Evolutionary conservation across 176 grass and related monocot genomes (phyloP).

Genomic region (Paspalum vaginatum): DNA sequence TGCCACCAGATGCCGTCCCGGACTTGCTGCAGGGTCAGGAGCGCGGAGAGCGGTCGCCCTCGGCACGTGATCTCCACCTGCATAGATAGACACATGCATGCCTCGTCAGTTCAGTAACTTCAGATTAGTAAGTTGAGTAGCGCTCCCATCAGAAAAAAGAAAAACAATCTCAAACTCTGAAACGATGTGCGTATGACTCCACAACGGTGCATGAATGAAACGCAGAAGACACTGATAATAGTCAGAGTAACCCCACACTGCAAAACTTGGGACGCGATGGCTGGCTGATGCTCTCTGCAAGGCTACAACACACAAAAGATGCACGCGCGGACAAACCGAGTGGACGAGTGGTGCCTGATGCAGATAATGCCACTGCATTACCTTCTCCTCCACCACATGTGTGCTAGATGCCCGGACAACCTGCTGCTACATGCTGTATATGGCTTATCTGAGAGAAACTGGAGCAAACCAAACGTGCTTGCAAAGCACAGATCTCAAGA

Average conservation of each 20-base stretch:
- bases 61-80: conserved; percentile 76
- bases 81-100: neutral
- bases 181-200: conserved; percentile 28
- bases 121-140: conserved; percentile 1
- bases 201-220: conserved; percentile 15
- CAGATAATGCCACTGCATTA: conserved; percentile 41
- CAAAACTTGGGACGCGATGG: conserved; percentile 3
- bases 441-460: conserved; percentile 1
- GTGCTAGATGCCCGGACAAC: conserved; percentile 35
- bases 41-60: conserved; percentile 57
- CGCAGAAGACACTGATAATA: conserved; percentile 12
- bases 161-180: neutral
- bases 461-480: conserved; percentile 44
- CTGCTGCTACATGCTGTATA: conserved; percentile 19
- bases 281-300: conserved; percentile 26
- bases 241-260: neutral
- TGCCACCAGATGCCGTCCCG: conserved; percentile 74
- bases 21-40: conserved; percentile 57
- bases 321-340: conserved; percentile 33
- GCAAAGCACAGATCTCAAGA: conserved; percentile 45
- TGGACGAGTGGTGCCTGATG: conserved; percentile 47
- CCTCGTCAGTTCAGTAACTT: conserved; percentile 29
- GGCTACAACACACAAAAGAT: conserved; percentile 40
- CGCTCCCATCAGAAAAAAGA: neutral
- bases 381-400: conserved; percentile 33